These are phyloP conservation scores for Ceratorhiza oryzae-sativae DNA, from an alignment of 1,284 basidiomycete genomes.

Conservation along the genomic window DNA sequence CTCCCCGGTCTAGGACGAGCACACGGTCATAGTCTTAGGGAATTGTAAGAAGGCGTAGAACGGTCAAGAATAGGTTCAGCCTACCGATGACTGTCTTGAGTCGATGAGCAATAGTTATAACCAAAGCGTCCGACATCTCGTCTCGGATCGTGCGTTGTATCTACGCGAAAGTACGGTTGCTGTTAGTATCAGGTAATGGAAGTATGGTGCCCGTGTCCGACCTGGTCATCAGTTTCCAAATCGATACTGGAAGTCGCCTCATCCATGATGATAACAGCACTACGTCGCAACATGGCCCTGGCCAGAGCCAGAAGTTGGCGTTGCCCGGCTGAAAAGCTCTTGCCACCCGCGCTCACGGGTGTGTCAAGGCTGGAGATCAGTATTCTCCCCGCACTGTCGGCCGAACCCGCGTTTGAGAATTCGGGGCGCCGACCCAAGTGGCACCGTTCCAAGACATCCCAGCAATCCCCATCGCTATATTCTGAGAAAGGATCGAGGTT, in stretches of 20 bases:
- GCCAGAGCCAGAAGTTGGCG: constrained; percentile 80
- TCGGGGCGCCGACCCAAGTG: constrained; percentile 53
- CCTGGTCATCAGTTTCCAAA: constrained; percentile 71
- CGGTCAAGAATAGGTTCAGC: background rate
- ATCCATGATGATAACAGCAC: constrained; percentile 85
- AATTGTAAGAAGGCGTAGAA: constrained; percentile 35
- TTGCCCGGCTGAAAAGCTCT: constrained; percentile 78
- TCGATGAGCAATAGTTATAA: constrained; percentile 85
- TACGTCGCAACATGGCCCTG: constrained; percentile 74
- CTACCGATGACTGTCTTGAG: constrained; percentile 66
- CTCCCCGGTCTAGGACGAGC: constrained; percentile 72
- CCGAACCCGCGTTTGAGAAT: constrained; percentile 42
- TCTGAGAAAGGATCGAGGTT: constrained; percentile 77
- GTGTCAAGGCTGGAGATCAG: constrained; percentile 62
- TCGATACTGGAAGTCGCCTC: constrained; percentile 84
- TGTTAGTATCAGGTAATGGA: background rate
- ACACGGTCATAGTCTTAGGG: constrained; percentile 76
- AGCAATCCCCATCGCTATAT: constrained; percentile 67
- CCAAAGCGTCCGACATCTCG: constrained; percentile 73
- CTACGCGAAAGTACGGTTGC: constrained; percentile 50
- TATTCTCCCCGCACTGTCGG: constrained; percentile 25
- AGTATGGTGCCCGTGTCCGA: constrained; percentile 44
- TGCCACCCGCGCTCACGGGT: constrained; percentile 68
- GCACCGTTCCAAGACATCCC: constrained; percentile 69
- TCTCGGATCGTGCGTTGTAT: constrained; percentile 83